Conservation (phyloP, 352 stramenopile species). For the Globisporangium parvum region DNA sequence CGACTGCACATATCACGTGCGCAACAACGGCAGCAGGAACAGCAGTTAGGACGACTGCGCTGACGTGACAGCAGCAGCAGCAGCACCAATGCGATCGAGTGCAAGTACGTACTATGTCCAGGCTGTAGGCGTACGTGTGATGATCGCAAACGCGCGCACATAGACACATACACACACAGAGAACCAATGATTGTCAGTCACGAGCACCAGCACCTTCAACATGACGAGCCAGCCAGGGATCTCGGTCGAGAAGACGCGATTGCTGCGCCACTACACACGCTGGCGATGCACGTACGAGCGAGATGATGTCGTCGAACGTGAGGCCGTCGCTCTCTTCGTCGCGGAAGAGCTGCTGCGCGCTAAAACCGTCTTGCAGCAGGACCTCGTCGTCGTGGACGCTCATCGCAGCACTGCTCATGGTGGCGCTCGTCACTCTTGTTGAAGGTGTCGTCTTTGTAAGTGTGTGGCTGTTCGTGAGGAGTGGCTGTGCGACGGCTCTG, state of each 20-base stretch:
- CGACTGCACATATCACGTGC: slow-evolving; percentile 34
- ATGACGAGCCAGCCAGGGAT: background rate
- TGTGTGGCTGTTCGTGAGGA: too few relatives aligned
- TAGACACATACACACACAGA: background rate
- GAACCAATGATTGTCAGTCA: slow-evolving; percentile 1
- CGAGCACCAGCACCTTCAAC: background rate
- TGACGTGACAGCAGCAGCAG: background rate
- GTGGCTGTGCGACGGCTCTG: too few relatives aligned
- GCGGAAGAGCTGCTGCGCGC: slow-evolving; percentile 65
- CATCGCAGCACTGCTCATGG: slow-evolving; percentile 5
- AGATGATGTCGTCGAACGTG: slow-evolving; percentile 86
- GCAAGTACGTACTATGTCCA: slow-evolving; percentile 49
- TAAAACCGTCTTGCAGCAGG: slow-evolving; percentile 46
- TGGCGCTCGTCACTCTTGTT: background rate
- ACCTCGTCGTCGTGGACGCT: slow-evolving; percentile 21
- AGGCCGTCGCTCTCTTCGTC: slow-evolving; percentile 60
- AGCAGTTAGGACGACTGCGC: background rate
- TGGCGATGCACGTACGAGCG: slow-evolving; percentile 48
- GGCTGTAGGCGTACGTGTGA: slow-evolving; percentile 21
- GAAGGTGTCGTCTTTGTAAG: background rate
- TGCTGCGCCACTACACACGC: too few relatives aligned
- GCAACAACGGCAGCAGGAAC: background rate
- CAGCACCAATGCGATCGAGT: background rate
- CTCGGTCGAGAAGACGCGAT: too few relatives aligned
- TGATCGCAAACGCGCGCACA: background rate